Conservation (phyloP, 257 asterid species). For the Perilla frutescens region DNA sequence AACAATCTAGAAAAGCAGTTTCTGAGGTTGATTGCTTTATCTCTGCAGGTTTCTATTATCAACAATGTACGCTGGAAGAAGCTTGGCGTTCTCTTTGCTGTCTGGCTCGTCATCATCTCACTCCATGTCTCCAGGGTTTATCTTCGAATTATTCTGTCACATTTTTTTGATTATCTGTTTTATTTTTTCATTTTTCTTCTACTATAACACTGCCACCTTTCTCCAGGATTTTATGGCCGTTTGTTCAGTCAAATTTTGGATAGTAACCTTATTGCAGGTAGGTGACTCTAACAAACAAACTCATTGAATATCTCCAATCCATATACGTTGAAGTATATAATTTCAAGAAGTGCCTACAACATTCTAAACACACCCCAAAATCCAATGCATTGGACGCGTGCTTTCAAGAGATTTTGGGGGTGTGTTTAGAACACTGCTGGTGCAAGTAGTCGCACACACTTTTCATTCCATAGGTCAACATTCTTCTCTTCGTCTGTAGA, state of each 20-base stretch:
- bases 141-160: conserved; percentile 18
- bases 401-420: background rate
- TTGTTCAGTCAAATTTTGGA: conserved; percentile 60
- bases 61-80: conserved; percentile 60
- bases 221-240: conserved; percentile 51
- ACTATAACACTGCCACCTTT: conserved; percentile 17
- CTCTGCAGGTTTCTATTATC: conserved; percentile 45
- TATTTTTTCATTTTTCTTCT: conserved; percentile 2
- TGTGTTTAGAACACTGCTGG: background rate
- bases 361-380: background rate
- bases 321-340: background rate
- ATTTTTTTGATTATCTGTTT: background rate
- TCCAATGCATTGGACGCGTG: background rate
- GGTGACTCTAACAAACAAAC: background rate
- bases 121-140: conserved; percentile 60
- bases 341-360: background rate
- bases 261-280: conserved; percentile 58
- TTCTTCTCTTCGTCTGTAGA: conserved; percentile 38
- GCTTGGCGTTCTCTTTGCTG: conserved; percentile 48
- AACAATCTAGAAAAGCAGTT: background rate
- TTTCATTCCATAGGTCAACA: background rate
- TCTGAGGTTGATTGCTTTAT: conserved; percentile 22
- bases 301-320: background rate
- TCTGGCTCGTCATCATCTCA: conserved; percentile 55
- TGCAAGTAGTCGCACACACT: conserved; percentile 2